These are phyloP conservation scores for Blastobotrys aristatus DNA, from an alignment of 1,139 yeast genomes.

Conservation along the genomic window DNA sequence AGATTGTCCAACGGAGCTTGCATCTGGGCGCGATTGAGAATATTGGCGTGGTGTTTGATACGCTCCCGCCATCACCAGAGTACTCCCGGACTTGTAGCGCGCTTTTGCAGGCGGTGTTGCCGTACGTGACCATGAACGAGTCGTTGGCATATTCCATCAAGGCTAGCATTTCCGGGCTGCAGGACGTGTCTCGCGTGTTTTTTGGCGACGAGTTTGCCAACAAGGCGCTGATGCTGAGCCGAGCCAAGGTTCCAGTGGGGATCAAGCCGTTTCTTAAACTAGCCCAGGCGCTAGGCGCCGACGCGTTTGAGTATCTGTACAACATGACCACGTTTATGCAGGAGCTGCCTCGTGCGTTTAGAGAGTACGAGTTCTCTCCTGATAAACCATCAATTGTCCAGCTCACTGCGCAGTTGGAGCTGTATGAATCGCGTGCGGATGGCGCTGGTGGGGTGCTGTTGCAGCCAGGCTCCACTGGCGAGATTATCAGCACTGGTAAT, in stretches of 20 bases:
- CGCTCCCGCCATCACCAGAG: slow-evolving; percentile 42
- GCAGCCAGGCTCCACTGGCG: slow-evolving; percentile 64
- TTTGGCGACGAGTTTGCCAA: slow-evolving; percentile 52
- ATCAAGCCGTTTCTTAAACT: slow-evolving; percentile 58
- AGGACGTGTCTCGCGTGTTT: slow-evolving; percentile 54
- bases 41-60: slow-evolving; percentile 39
- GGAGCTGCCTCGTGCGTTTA: slow-evolving; percentile 33
- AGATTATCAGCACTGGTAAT: slow-evolving; percentile 40
- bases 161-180: slow-evolving; percentile 48
- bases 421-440: slow-evolving; percentile 40
- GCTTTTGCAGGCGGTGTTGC: slow-evolving; percentile 54
- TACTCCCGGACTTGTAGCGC: slow-evolving; percentile 58
- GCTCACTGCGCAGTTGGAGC: slow-evolving; percentile 37
- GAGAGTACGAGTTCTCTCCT: slow-evolving; percentile 33
- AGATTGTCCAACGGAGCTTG: slow-evolving; percentile 37
- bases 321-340: slow-evolving; percentile 58
- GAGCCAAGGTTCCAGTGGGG: slow-evolving; percentile 73
- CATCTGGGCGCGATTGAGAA: slow-evolving; percentile 42
- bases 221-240: slow-evolving; percentile 52
- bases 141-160: slow-evolving; percentile 49
- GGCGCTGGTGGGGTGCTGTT: slow-evolving; percentile 39
- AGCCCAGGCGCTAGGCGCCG: slow-evolving; percentile 51
- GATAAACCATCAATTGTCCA: slow-evolving; percentile 36
- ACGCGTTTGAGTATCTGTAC: slow-evolving; percentile 59
- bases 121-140: slow-evolving; percentile 57